Evolutionary conservation across 352 stramenopile species (phyloP).

Genomic region (Phytopythium oedochilum): DNA sequence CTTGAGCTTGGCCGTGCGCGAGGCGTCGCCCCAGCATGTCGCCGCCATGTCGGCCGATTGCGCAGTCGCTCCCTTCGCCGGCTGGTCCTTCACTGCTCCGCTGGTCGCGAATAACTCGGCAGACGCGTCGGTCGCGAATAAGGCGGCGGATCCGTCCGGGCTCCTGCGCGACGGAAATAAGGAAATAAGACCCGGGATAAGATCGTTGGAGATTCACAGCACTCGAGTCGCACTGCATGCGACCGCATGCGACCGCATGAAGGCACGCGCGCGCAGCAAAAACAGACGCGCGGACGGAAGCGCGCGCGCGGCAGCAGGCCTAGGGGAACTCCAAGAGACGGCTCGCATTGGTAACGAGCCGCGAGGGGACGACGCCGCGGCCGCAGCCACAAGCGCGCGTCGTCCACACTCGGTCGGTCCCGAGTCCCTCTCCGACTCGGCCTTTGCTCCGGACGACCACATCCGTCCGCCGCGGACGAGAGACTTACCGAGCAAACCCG

Average conservation of each 20-base stretch:
- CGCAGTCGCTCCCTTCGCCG: neutral
- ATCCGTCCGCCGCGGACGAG: too few species aligned
- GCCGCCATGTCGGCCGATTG: neutral
- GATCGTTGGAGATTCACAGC: too few species aligned
- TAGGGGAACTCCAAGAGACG: neutral
- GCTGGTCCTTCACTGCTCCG: neutral
- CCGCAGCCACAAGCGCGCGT: neutral
- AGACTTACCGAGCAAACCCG: too few species aligned
- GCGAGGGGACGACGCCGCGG: neutral
- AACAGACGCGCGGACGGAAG: constrained; percentile 1
- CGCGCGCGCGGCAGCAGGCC: neutral
- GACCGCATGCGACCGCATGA: too few species aligned
- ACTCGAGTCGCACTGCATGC: too few species aligned
- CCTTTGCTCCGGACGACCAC: too few species aligned
- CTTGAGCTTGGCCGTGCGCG: constrained; percentile 31
- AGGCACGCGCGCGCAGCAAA: neutral
- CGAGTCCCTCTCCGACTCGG: too few species aligned
- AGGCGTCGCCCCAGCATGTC: constrained; percentile 29
- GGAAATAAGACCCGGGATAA: constrained; percentile 1
- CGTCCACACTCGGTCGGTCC: too few species aligned
- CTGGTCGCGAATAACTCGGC: too few species aligned
- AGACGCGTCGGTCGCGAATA: too few species aligned
- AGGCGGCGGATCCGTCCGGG: neutral
- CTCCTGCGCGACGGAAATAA: constrained; percentile 1
- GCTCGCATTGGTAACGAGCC: neutral